Base-by-base conservation (phyloP, 306 rosid genomes). In the Begonia fuchsioides region DNA sequence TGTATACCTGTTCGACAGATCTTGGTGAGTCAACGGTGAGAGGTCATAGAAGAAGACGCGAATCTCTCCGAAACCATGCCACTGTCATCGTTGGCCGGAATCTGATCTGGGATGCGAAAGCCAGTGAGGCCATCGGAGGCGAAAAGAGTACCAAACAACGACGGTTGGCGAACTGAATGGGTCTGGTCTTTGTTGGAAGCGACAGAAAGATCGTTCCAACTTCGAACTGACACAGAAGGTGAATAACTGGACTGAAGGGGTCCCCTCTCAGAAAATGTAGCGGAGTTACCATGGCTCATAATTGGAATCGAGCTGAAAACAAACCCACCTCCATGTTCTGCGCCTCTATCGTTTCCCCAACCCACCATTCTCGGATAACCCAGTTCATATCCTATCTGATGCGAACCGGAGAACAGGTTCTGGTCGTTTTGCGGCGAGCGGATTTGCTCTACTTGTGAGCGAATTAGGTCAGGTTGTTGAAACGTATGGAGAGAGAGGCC, bases 401-500 rank as follows among this genome's bases (percentile, higher is more conserved):
- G 32, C 32, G 32, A 20, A 20, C 32, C 32, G 32, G 32, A 2
- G 3, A 20, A 20, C 3, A 20, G 32, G 32, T 20, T 20, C 5
- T 20, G 32, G 5, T 20, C 32, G 32, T 20, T 20, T 20, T 20
- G 32, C 5, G 32, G 32, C 32, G 32, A 20, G 32, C 5, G 32
- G 32, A 20, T 20, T 20, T 20, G 32, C 13, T 57, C 63, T 0
- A 66, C 68, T 32, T 54, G 47, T 38, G 77, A 58, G 45, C 47
- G 66, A 52, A 64, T 61, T 3, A 71, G 15, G 26, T 56, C 69
- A 19, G 64, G 68, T 26, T 74, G 76, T 14, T 75, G 93, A 65
- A 80, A 67, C 6, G 72, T 66, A 47, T 82, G 96, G 38, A 87
- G 85, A 20, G 92, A 82, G 5, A 87, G 76, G 17, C 84, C 94